Percentiles rank a stretch among this genome's conserved stretches.
Conservation (phyloP, 257 asterid genomes). For the Petunia axillaris region DNA sequence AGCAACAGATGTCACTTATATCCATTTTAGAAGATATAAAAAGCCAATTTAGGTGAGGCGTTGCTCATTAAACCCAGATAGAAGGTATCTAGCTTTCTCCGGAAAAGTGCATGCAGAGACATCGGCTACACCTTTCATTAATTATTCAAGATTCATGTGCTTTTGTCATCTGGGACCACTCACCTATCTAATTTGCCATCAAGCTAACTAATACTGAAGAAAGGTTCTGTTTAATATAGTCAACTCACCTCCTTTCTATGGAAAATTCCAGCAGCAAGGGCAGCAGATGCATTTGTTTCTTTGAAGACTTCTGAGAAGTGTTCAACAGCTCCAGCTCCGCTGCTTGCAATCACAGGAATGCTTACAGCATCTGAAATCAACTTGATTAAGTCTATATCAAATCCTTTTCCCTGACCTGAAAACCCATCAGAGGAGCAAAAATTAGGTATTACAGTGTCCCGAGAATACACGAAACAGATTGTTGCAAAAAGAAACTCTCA, state of each 20-base stretch:
- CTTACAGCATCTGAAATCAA: conserved; percentile 85
- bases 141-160: not conserved
- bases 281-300: conserved; percentile 94
- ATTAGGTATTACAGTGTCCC: conserved; percentile 1
- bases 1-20: not conserved
- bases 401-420: conserved; percentile 96
- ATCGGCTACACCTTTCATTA: not conserved
- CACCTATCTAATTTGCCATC: not conserved
- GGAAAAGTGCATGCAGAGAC: conserved; percentile 9
- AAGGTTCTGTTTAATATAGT: not conserved
- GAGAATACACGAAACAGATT: not conserved
- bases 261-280: conserved; percentile 99
- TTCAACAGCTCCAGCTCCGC: conserved; percentile 89
- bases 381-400: conserved; percentile 79
- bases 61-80: not conserved
- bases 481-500: not conserved
- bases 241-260: conserved; percentile 83
- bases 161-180: not conserved
- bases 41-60: not conserved
- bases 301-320: conserved; percentile 89
- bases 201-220: not conserved
- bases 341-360: conserved; percentile 95
- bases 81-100: not conserved
- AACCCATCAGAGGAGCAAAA: conserved; percentile 26
- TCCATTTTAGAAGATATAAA: not conserved